Evolutionary conservation across 2,329 filamentous ascomycete genomes (phyloP).

Genomic region (Exophiala sideris): DNA sequence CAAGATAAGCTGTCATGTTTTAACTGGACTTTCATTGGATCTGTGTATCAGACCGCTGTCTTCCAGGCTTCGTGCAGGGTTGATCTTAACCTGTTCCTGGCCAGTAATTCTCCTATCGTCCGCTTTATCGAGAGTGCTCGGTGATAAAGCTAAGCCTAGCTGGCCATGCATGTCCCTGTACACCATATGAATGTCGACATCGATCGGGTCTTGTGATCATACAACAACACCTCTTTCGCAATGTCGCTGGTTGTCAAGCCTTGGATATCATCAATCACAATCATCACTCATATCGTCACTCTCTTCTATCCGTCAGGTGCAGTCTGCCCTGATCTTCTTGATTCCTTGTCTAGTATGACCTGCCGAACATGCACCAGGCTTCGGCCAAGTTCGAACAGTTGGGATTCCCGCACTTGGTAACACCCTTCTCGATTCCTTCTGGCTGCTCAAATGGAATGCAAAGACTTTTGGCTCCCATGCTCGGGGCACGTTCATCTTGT

Average conservation of each 20-base stretch:
- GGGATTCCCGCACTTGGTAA: slow-evolving; percentile 89
- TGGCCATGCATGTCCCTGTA: too few species aligned
- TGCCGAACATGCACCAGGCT: slow-evolving; percentile 90
- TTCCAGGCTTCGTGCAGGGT: neutral
- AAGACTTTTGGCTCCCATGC: slow-evolving; percentile 73
- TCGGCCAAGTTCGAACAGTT: slow-evolving; percentile 74
- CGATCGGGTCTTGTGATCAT: neutral
- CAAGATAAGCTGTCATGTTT: neutral
- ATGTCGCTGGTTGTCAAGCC: neutral
- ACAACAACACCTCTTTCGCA: neutral
- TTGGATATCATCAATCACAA: neutral
- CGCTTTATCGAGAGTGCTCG: neutral
- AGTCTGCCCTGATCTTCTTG: neutral
- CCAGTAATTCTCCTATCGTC: slow-evolving; percentile 1
- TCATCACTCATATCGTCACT: neutral
- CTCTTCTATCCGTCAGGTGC: neutral
- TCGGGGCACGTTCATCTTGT: slow-evolving; percentile 69
- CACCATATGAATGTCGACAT: too few species aligned
- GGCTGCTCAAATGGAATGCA: slow-evolving; percentile 86
- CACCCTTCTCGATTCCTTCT: slow-evolving; percentile 69
- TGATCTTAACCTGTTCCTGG: slow-evolving; percentile 18
- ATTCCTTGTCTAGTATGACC: slow-evolving; percentile 35
- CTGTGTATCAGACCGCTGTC: neutral
- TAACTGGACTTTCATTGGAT: slow-evolving; percentile 1
- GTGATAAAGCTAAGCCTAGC: slow-evolving; percentile 14